Percentiles rank a stretch among this genome's conserved stretches.
These are phyloP conservation scores for Parascedosporium putredinis DNA, from an alignment of 2,329 filamentous ascomycete species.

Conservation along the genomic window DNA sequence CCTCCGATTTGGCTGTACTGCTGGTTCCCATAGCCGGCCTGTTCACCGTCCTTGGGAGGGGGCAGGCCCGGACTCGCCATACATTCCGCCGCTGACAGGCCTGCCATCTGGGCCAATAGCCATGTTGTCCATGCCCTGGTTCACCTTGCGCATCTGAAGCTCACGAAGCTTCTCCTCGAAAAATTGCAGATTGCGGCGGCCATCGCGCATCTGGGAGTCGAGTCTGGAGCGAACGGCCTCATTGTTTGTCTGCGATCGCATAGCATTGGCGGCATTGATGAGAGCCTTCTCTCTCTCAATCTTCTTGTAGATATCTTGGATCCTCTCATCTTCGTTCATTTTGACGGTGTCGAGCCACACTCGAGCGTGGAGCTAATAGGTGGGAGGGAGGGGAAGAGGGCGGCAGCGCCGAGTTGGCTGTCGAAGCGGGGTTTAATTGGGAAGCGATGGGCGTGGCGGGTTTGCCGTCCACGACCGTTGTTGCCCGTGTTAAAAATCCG, in stretches of 20 bases:
- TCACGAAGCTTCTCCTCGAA: slow-evolving; percentile 87
- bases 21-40: slow-evolving; percentile 49
- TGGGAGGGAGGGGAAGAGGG: neutral
- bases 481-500: neutral
- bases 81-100: slow-evolving; percentile 35
- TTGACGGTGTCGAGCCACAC: slow-evolving; percentile 22
- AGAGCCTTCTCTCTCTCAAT: slow-evolving; percentile 95
- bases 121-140: slow-evolving; percentile 57
- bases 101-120: slow-evolving; percentile 41
- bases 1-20: slow-evolving; percentile 50
- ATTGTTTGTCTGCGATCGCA: slow-evolving; percentile 95
- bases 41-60: slow-evolving; percentile 64
- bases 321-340: slow-evolving; percentile 55
- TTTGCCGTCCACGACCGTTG: neutral
- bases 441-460: neutral
- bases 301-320: slow-evolving; percentile 84
- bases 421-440: no score
- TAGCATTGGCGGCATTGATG: slow-evolving; percentile 85
- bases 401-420: no score
- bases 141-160: slow-evolving; percentile 70
- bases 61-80: slow-evolving; percentile 37
- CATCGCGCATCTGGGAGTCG: slow-evolving; percentile 90
- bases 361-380: neutral
- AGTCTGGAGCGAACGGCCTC: slow-evolving; percentile 80
- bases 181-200: slow-evolving; percentile 86